phyloP scores from a whole-genome alignment of 352 stramenopile species.

The Plasmopara muralis region DNA sequence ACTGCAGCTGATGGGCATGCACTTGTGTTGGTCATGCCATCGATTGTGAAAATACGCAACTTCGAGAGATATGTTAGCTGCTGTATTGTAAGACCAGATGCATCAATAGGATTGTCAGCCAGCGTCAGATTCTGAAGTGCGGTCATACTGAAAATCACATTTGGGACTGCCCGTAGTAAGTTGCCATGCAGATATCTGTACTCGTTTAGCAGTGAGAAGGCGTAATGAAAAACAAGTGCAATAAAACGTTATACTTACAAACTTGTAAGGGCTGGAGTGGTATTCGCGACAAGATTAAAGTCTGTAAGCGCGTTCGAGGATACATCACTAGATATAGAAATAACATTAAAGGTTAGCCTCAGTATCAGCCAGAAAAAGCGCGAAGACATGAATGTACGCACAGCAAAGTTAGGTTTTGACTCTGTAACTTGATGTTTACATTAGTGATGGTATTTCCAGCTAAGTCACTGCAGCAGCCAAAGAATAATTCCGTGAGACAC shows the following conservation, averaged over 20 bases:
- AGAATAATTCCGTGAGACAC: conserved; percentile 7
- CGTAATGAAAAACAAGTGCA: background rate
- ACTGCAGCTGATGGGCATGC: conserved; percentile 41
- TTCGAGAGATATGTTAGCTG: conserved; percentile 54
- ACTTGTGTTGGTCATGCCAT: conserved; percentile 42
- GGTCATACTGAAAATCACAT: conserved; percentile 49
- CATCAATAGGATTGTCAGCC: conserved; percentile 45
- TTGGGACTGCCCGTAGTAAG: conserved; percentile 34
- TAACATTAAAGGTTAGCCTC: background rate
- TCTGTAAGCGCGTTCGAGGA: conserved; percentile 35
- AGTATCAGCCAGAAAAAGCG: background rate
- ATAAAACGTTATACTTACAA: conserved; percentile 25
- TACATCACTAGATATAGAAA: conserved; percentile 26
- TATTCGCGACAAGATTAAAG: conserved; percentile 30
- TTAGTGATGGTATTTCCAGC: conserved; percentile 35
- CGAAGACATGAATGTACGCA: conserved; percentile 19
- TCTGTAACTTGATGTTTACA: conserved; percentile 34
- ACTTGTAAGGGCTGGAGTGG: conserved; percentile 37
- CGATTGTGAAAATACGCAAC: conserved; percentile 43
- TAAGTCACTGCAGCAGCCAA: conserved; percentile 25
- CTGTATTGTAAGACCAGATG: conserved; percentile 32
- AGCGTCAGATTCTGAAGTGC: conserved; percentile 45
- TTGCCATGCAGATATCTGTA: conserved; percentile 45
- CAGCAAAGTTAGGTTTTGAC: conserved; percentile 37
- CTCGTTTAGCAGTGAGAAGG: conserved; percentile 1